Evolutionary conservation across 2,329 filamentous ascomycete species (phyloP).

Genomic region (Nigrograna mackinnonii): DNA sequence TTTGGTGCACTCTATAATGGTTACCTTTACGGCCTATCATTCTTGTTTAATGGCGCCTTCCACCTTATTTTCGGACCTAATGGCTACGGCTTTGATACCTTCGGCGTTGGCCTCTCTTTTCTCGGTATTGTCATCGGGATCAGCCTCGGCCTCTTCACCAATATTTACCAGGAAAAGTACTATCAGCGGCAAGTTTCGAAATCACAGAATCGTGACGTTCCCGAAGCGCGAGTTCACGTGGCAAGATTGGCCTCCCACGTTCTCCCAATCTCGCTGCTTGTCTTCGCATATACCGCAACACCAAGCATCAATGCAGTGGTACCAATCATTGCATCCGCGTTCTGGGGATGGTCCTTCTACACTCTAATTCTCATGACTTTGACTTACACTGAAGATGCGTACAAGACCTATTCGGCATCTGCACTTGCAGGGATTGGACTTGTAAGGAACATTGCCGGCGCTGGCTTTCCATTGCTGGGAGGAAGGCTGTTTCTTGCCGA

Average conservation of each 20-base stretch:
- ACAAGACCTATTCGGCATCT: conserved; percentile 48
- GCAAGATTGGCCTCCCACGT: conserved; percentile 45
- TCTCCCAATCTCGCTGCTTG: conserved; percentile 34
- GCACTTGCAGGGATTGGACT: conserved; percentile 47
- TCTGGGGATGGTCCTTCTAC: conserved; percentile 57
- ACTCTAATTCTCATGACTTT: conserved; percentile 55
- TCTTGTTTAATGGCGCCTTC: conserved; percentile 55
- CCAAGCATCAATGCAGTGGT: conserved; percentile 41
- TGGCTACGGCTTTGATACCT: conserved; percentile 47
- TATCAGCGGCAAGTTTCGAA: conserved; percentile 41
- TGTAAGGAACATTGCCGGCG: conserved; percentile 41
- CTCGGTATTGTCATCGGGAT: conserved; percentile 46
- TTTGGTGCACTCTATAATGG: conserved; percentile 55
- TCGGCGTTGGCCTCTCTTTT: conserved; percentile 47
- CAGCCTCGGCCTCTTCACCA: conserved; percentile 47
- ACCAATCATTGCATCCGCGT: conserved; percentile 52
- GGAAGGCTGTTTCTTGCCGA: conserved; percentile 29
- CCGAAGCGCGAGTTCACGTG: conserved; percentile 48
- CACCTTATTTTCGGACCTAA: conserved; percentile 51
- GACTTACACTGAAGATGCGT: conserved; percentile 54
- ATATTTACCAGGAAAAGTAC: conserved; percentile 49
- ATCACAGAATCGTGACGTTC: conserved; percentile 37
- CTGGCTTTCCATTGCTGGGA: conserved; percentile 35
- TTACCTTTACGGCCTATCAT: conserved; percentile 54
- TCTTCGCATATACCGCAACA: conserved; percentile 41